Evolutionary conservation across 2,329 filamentous ascomycete species (phyloP), one percentile per base, ranked within the genome.

Genomic region (Chrysosporium queenslandicum): DNA sequence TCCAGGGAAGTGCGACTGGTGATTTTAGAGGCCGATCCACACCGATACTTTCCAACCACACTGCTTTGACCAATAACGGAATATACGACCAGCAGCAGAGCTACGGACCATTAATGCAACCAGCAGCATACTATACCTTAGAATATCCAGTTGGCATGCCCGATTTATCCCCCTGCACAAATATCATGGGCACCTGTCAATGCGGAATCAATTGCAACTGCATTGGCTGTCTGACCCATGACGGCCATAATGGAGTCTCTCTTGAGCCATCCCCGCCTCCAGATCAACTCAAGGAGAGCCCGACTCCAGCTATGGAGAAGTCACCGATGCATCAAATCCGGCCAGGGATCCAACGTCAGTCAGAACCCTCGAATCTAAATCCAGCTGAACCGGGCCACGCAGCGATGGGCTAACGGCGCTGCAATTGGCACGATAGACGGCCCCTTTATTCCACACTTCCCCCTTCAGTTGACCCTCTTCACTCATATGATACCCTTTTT

Each of bases 1-100:
- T 77, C 97, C 12, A 89, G 95, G 69, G 90, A 87, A 5, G 74
- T 96, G 37, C 85, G 94, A 59, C 74, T 95, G 37, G 37, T 9
- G 47, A 42, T 41, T 34, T 32, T 23, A 34, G 18, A 27, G 32
- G 34, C 18, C 36, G 34, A 7, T 36, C 39, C 16, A 14, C 21
- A 7, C n/a, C 36, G n/a, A 39, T 49, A 14, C 41, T 46, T 21
- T 4, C 39, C 20, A 29, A 40, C 20, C 18, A 37, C 43, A 25
- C 53, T 12, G 29, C 51, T 2, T 11, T 41, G n/a, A 16, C 39
- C 7, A 53, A 20, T 12, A 37, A 45, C 1, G 49, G 27, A 16
- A 16, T 53, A 29, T 53, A 50, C 25, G 46, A 41, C 16, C 41
- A 52, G 20, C 41, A 52, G 20, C 37, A 43, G 16, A 34, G 53